phyloP scores from a whole-genome alignment of 129 eudicot genomes.

The Tagetes erecta region DNA sequence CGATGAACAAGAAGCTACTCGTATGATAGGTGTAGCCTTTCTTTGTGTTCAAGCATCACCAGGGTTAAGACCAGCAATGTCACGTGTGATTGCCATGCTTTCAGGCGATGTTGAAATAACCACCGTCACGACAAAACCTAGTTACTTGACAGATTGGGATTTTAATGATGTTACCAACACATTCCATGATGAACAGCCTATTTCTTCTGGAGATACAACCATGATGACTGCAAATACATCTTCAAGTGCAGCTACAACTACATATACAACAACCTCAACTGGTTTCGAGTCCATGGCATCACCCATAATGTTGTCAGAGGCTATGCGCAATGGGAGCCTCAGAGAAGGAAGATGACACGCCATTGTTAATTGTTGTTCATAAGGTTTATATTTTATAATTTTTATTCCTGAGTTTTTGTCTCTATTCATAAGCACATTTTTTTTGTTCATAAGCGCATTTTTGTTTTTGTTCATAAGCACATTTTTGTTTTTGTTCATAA shows the following conservation, averaged over 20 bases:
- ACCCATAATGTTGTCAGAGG: conserved; percentile 30
- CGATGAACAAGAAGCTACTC: conserved; percentile 47
- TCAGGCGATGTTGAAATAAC: conserved; percentile 59
- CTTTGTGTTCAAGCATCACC: conserved; percentile 76
- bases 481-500: no score
- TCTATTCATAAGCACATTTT: neutral
- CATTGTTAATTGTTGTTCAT: conserved; percentile 5
- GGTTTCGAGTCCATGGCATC: conserved; percentile 32
- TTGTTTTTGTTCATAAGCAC: no score
- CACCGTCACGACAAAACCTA: conserved; percentile 54
- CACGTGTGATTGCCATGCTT: conserved; percentile 71
- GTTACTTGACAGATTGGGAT: conserved; percentile 66
- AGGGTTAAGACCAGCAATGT: conserved; percentile 61
- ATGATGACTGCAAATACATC: neutral
- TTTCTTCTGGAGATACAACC: conserved; percentile 18
- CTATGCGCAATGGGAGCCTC: conserved; percentile 32
- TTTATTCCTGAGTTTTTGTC: neutral
- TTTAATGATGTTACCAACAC: conserved; percentile 53
- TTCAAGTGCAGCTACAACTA: conserved; percentile 5
- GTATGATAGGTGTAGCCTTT: conserved; percentile 61
- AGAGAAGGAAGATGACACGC: conserved; percentile 44
- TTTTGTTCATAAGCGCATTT: no score
- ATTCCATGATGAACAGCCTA: conserved; percentile 33
- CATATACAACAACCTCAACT: conserved; percentile 27
- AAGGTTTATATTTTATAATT: neutral